Percentiles rank a stretch among this genome's conserved stretches.
Conservation (phyloP, 371 early-diverging fungal species). For the Lichtheimia ornata region DNA sequence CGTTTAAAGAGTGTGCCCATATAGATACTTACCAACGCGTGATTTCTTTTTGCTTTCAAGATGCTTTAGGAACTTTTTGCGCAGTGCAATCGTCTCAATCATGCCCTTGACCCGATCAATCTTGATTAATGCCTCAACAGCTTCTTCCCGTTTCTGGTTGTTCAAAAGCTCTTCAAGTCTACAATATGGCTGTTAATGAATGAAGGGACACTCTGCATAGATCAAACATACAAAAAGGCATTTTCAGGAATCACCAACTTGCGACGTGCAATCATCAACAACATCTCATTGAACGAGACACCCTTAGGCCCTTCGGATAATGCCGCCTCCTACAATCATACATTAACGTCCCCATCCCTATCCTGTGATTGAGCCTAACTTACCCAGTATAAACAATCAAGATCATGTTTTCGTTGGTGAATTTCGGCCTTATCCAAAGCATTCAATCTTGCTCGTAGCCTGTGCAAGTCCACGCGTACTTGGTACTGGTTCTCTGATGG, state of each 20-base stretch:
- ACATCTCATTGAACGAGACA: conserved; percentile 63
- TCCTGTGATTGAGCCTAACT: not conserved
- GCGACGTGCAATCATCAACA: conserved; percentile 57
- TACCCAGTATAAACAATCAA: conserved; percentile 52
- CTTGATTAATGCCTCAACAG: conserved; percentile 41
- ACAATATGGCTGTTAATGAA: conserved; percentile 1
- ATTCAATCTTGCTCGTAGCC: conserved; percentile 19
- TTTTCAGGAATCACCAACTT: conserved; percentile 61
- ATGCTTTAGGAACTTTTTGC: conserved; percentile 45
- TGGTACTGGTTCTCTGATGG: conserved; percentile 20
- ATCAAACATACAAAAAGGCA: conserved; percentile 41
- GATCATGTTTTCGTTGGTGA: conserved; percentile 35
- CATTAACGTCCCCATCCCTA: not conserved
- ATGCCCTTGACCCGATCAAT: conserved; percentile 51
- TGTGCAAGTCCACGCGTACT: conserved; percentile 25
- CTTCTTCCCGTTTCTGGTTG: conserved; percentile 46
- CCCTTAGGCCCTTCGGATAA: conserved; percentile 42
- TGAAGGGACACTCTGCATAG: not conserved
- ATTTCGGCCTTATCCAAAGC: conserved; percentile 31
- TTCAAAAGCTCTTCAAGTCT: conserved; percentile 47
- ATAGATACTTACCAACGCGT: not conserved
- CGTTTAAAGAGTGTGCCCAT: too few relatives aligned
- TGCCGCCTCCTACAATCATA: conserved; percentile 33
- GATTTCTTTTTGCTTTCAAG: conserved; percentile 17
- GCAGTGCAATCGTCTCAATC: conserved; percentile 45